Conservation (phyloP, 371 early-diverging fungal species). For the Parasitella parasitica region DNA sequence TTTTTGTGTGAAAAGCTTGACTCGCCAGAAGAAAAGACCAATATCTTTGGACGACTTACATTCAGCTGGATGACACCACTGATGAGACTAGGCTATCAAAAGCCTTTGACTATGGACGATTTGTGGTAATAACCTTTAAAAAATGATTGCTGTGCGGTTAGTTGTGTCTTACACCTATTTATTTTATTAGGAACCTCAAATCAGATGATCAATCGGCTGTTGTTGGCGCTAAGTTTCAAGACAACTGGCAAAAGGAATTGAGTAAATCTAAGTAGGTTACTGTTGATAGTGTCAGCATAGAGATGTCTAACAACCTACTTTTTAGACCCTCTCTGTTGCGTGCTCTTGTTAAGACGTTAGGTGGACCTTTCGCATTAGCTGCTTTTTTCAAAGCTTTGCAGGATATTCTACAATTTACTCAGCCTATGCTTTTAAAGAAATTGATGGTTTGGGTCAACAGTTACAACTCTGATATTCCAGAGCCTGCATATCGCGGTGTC, state of each 20-base stretch:
- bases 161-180: background rate
- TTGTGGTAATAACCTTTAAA: constrained; percentile 56
- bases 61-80: constrained; percentile 93
- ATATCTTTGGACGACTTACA: constrained; percentile 80
- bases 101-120: constrained; percentile 79
- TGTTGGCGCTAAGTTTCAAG: constrained; percentile 67
- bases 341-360: constrained; percentile 65
- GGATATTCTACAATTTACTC: constrained; percentile 84
- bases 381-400: constrained; percentile 77
- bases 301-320: background rate
- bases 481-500: constrained; percentile 65
- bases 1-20: constrained; percentile 23
- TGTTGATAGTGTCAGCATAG: background rate
- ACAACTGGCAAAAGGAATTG: constrained; percentile 69
- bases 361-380: constrained; percentile 69
- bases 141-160: background rate
- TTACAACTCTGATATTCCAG: constrained; percentile 47
- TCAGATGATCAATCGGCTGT: constrained; percentile 63
- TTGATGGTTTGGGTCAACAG: constrained; percentile 76
- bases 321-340: constrained; percentile 70
- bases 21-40: constrained; percentile 79
- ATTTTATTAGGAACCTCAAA: constrained; percentile 52
- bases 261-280: constrained; percentile 49
- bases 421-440: constrained; percentile 75
- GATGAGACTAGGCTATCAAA: constrained; percentile 79